These are phyloP conservation scores for Candida boidinii DNA, from an alignment of 805 yeast species.

Conservation along the genomic window DNA sequence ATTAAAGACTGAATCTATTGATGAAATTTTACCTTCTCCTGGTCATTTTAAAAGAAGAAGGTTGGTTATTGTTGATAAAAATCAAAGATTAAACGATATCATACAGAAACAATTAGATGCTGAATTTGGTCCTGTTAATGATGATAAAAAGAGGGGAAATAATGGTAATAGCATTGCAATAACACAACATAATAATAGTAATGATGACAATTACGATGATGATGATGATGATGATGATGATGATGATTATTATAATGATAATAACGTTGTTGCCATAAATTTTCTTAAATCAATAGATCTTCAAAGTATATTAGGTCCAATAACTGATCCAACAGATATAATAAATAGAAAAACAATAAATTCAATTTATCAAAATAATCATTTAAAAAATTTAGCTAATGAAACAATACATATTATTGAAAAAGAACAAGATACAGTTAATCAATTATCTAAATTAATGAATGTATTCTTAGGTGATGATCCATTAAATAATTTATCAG, in stretches of 20 bases:
- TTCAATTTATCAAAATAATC: conserved; percentile 51
- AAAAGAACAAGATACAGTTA: conserved; percentile 72
- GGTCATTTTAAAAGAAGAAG: conserved; percentile 12
- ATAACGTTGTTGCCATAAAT: conserved; percentile 25
- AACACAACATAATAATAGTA: conserved; percentile 12
- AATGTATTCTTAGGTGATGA: conserved; percentile 85
- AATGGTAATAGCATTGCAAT: background rate
- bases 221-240: conserved; percentile 10
- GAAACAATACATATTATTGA: conserved; percentile 75
- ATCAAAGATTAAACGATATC: conserved; percentile 15
- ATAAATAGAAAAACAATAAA: conserved; percentile 61
- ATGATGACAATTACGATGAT: too few species aligned
- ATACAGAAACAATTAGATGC: conserved; percentile 19
- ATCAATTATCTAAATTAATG: conserved; percentile 60
- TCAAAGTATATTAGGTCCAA: conserved; percentile 62
- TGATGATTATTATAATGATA: conserved; percentile 9
- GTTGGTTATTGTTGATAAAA: conserved; percentile 17
- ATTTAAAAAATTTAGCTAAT: conserved; percentile 52
- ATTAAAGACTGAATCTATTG: conserved; percentile 11
- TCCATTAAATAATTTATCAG: conserved; percentile 56
- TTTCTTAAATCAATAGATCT: conserved; percentile 43
- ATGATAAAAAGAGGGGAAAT: too few species aligned
- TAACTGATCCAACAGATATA: conserved; percentile 73
- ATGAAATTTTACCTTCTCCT: conserved; percentile 9
- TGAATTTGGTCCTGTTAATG: conserved; percentile 17